Evolutionary conservation across 78 protist genomes (phyloP), one percentile per base, ranked within the genome.

Genomic region (Dictyostelium capitatum): DNA sequence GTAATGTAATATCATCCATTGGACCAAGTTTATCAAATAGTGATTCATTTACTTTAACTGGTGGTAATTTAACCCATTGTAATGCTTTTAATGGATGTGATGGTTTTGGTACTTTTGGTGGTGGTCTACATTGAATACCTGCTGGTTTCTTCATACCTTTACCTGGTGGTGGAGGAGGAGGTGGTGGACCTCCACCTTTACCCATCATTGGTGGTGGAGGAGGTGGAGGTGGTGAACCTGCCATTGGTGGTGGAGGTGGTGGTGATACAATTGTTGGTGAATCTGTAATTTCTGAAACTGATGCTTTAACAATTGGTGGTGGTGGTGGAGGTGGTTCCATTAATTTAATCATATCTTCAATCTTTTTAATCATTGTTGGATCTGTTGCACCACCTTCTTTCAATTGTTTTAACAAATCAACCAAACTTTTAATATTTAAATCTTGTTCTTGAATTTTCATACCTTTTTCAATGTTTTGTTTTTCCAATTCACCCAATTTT

Each of bases 91-190:
- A 43, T 87, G 83, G 93, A 28, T 87, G 93, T 14, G 62, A 25
- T 56, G 93, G 93, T 56, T 87, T 87, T 14, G 93, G 93, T 15
- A 87, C 93, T 51, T 77, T 77, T 56, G 93, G 93, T 9, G 93
- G 72, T 47, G 93, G 93, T 32, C 93, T 25, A 15, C 79, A 59
- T 51, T 87, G 79, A 10, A 77, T 50, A 32, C 23, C 80, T 11
- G 83, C 84, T 8, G 93, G 79, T 9, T 57, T 64, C 56, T 87
- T 87, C 3, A 41, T 23, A 17, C 85, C 85, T 19, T 23, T 37
- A 0, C 64, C 54, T 25, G 93, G 93, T 11, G 93, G 93, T 5
- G 93, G 93, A 23, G 83, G 93, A 0, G 91, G 91, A 12, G 91
- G 91, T 10, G 91, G 91, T 23, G 67, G 77, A 0, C 90, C 90